These are phyloP conservation scores for Aspergillus ellipticus DNA, from an alignment of 495 filamentous ascomycete genomes.

Conservation along the genomic window DNA sequence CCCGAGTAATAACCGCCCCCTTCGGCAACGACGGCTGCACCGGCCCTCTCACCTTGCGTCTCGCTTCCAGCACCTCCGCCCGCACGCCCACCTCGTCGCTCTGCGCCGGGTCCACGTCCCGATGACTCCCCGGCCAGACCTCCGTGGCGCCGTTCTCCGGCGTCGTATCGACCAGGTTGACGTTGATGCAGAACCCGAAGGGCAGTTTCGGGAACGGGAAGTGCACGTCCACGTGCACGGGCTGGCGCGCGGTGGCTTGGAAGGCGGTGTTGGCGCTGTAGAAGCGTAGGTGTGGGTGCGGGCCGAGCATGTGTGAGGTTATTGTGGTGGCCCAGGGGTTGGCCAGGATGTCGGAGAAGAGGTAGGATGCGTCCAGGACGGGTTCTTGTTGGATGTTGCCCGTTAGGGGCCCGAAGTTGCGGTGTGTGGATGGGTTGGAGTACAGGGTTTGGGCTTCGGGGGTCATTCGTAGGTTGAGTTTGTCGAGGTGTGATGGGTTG, in stretches of 20 bases:
- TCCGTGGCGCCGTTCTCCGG: slow-evolving; percentile 40
- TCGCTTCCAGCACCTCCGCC: slow-evolving; percentile 26
- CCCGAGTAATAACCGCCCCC: slow-evolving; percentile 38
- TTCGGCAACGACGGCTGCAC: slow-evolving; percentile 36
- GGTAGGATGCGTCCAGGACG: slow-evolving; percentile 34
- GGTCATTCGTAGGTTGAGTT: slow-evolving; percentile 49
- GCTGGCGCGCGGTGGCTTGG: slow-evolving; percentile 38
- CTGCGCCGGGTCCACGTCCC: slow-evolving; percentile 20
- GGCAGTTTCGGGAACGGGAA: slow-evolving; percentile 43
- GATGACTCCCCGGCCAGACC: slow-evolving; percentile 42
- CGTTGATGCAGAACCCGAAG: slow-evolving; percentile 21
- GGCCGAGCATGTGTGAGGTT: slow-evolving; percentile 47
- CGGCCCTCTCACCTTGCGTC: slow-evolving; percentile 26
- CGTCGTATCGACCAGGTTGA: slow-evolving; percentile 23
- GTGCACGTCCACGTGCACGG: slow-evolving; percentile 54
- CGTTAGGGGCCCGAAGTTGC: slow-evolving; percentile 48
- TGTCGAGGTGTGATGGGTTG: slow-evolving; percentile 38
- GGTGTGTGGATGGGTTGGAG: slow-evolving; percentile 34
- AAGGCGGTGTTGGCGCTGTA: slow-evolving; percentile 52
- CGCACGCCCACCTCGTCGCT: slow-evolving; percentile 18
- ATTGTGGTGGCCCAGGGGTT: slow-evolving; percentile 49
- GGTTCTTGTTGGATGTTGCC: slow-evolving; percentile 57
- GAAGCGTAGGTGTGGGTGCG: slow-evolving; percentile 45
- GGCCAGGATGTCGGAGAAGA: slow-evolving; percentile 39
- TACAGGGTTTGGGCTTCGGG: slow-evolving; percentile 45